These are phyloP conservation scores for Candida boleticola DNA, from an alignment of 805 yeast species.

Conservation along the genomic window DNA sequence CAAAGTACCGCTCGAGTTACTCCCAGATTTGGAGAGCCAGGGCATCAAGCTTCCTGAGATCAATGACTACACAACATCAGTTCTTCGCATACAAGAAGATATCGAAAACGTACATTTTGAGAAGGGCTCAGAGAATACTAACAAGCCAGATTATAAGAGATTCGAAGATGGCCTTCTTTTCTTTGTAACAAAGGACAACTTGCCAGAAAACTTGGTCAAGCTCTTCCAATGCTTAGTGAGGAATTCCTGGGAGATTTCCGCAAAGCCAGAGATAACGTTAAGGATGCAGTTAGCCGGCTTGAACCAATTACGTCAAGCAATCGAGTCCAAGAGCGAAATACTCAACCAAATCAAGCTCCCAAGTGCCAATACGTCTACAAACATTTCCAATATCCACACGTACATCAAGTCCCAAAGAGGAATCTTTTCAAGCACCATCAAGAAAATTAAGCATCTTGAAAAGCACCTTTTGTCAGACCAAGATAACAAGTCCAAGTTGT, in stretches of 20 bases:
- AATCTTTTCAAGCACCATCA: conserved; percentile 45
- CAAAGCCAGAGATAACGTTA: conserved; percentile 31
- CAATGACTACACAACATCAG: conserved; percentile 40
- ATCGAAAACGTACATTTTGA: background rate
- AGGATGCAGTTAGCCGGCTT: conserved; percentile 64
- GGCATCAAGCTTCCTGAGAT: conserved; percentile 39
- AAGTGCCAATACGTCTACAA: conserved; percentile 1
- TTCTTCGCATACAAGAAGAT: conserved; percentile 11
- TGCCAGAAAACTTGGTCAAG: conserved; percentile 46
- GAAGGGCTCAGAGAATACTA: background rate
- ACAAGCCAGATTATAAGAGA: conserved; percentile 11
- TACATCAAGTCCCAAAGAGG: conserved; percentile 51
- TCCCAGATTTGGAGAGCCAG: conserved; percentile 27
- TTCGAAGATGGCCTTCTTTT: conserved; percentile 38
- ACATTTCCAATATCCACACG: conserved; percentile 27
- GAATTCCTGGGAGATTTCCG: conserved; percentile 44
- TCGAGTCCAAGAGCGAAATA: conserved; percentile 44
- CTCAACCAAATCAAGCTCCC: conserved; percentile 19
- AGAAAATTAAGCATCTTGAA: conserved; percentile 45
- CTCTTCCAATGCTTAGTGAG: conserved; percentile 56
- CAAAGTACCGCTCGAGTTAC: conserved; percentile 41
- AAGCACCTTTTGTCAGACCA: conserved; percentile 37
- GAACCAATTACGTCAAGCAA: conserved; percentile 49
- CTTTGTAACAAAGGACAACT: conserved; percentile 28
- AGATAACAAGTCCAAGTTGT: conserved; percentile 41